Evolutionary conservation across 495 filamentous ascomycete species (phyloP).

Genomic region (Xylaria grammica): DNA sequence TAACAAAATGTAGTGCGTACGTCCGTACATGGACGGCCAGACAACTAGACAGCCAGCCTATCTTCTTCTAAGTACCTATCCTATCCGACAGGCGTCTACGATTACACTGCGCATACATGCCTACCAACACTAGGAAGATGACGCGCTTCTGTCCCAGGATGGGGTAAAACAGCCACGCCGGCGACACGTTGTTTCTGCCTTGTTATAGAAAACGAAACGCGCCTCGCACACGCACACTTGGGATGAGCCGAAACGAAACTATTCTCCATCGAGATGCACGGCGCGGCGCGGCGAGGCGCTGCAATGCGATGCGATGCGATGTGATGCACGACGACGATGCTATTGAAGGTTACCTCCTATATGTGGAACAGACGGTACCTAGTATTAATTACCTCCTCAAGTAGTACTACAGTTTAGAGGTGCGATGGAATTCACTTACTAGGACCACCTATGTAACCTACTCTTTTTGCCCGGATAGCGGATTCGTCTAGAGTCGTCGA

Average conservation of each 20-base stretch:
- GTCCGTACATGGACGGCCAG: too few relatives aligned
- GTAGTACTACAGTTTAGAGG: background rate
- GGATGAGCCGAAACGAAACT: slow-evolving; percentile 17
- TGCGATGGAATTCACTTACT: too few relatives aligned
- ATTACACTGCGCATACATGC: too few relatives aligned
- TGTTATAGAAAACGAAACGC: slow-evolving; percentile 14
- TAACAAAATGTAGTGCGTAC: background rate
- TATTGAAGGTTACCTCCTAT: slow-evolving; percentile 8
- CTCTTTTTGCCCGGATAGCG: background rate
- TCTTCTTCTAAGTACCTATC: too few relatives aligned
- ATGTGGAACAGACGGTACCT: slow-evolving; percentile 2
- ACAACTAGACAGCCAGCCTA: too few relatives aligned
- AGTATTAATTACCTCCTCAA: background rate
- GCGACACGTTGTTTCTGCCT: slow-evolving; percentile 11
- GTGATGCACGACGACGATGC: slow-evolving; percentile 23
- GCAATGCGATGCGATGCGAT: slow-evolving; percentile 24
- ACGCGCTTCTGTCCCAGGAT: slow-evolving; percentile 7
- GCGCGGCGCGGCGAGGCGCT: slow-evolving; percentile 16
- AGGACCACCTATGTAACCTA: background rate
- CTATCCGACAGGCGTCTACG: too few relatives aligned
- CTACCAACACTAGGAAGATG: slow-evolving; percentile 3
- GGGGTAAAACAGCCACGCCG: background rate
- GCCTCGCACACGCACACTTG: slow-evolving; percentile 1
- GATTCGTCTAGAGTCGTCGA: background rate
- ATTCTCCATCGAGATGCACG: slow-evolving; percentile 10